Percentiles rank a stretch among this genome's conserved stretches.
Evolutionary conservation across 1,139 yeast genomes (phyloP).

Genomic region (Magnusiomyces sp.): DNA sequence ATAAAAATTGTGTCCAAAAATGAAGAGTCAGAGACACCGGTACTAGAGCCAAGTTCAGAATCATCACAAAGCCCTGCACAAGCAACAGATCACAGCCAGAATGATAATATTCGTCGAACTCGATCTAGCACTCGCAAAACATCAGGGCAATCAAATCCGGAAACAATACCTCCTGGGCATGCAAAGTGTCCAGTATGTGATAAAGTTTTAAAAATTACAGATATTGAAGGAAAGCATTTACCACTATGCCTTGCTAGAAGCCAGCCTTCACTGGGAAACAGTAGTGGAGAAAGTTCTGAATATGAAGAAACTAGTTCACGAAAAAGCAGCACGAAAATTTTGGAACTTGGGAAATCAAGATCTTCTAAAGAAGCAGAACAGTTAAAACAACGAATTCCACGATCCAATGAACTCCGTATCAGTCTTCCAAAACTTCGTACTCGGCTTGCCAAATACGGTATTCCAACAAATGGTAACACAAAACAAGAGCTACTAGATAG

Average conservation of each 20-base stretch:
- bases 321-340: too few species aligned
- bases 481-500: constrained; percentile 58
- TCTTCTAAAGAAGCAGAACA: neutral
- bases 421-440: constrained; percentile 43
- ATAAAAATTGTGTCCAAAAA: neutral
- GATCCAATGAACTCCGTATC: constrained; percentile 39
- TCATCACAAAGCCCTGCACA: too few species aligned
- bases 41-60: neutral
- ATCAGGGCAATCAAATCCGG: too few species aligned
- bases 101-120: too few species aligned
- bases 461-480: constrained; percentile 52
- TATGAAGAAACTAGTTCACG: too few species aligned
- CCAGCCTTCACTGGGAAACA: neutral
- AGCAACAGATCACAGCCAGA: too few species aligned
- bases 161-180: neutral
- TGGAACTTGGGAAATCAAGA: neutral
- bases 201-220: constrained; percentile 45
- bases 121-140: too few species aligned
- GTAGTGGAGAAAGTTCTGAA: too few species aligned
- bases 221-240: constrained; percentile 50
- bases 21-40: constrained; percentile 9
- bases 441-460: constrained; percentile 44
- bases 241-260: too few species aligned
- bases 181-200: constrained; percentile 61
- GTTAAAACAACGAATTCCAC: constrained; percentile 30